These are phyloP conservation scores for Mycena capillaripes DNA, from an alignment of 768 basidiomycete species.

Conservation along the genomic window DNA sequence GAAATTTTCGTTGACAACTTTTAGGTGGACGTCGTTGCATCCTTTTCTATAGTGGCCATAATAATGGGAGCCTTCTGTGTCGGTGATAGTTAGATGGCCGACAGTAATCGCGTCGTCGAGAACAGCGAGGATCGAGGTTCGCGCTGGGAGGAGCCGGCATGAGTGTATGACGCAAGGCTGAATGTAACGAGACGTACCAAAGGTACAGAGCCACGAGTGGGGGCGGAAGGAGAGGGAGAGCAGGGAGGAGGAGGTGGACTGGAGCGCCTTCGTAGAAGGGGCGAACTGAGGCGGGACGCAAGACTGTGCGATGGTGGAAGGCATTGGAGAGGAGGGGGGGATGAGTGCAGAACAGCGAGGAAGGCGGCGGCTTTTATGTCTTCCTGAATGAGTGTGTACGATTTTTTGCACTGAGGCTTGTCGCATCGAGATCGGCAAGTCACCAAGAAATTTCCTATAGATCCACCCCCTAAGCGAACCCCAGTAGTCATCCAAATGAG, in stretches of 20 bases:
- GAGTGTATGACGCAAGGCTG: slow-evolving; percentile 3
- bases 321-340: slow-evolving; percentile 50
- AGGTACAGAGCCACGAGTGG: slow-evolving; percentile 62
- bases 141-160: slow-evolving; percentile 54
- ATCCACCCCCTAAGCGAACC: slow-evolving; percentile 28
- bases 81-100: slow-evolving; percentile 73
- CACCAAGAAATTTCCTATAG: slow-evolving; percentile 31
- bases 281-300: slow-evolving; percentile 57
- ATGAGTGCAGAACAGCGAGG: slow-evolving; percentile 47
- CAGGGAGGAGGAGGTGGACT: slow-evolving; percentile 60
- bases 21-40: slow-evolving; percentile 72
- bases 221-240: slow-evolving; percentile 58
- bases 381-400: slow-evolving; percentile 51
- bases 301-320: slow-evolving; percentile 50
- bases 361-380: slow-evolving; percentile 52
- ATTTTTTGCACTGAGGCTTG: slow-evolving; percentile 43
- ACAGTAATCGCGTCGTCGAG: slow-evolving; percentile 69
- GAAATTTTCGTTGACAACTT: slow-evolving; percentile 71
- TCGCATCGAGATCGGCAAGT: slow-evolving; percentile 55
- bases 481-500: slow-evolving; percentile 38
- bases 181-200: slow-evolving; percentile 53
- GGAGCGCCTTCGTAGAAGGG: slow-evolving; percentile 57
- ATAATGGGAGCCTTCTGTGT: slow-evolving; percentile 70
- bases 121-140: slow-evolving; percentile 70
- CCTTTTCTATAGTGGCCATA: slow-evolving; percentile 72